phyloP scores from a whole-genome alignment of 257 asterid species.

The Verbena officinalis region DNA sequence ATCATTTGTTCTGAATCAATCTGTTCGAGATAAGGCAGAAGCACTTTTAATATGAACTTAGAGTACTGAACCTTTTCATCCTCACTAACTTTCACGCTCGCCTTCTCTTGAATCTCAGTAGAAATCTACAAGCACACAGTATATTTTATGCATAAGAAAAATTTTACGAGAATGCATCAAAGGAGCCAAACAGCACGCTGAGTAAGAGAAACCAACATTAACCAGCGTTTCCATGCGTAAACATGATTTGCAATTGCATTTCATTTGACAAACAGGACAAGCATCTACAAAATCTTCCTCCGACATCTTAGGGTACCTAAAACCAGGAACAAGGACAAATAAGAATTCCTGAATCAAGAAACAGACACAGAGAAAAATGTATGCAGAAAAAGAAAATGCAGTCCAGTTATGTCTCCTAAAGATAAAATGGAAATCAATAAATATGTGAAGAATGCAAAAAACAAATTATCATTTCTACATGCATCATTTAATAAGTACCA shows the following conservation, averaged over 20 bases:
- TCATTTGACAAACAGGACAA: slow-evolving; percentile 72
- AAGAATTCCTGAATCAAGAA: too few relatives aligned
- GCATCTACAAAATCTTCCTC: slow-evolving; percentile 56
- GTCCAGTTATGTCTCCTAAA: too few relatives aligned
- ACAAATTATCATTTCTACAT: neutral
- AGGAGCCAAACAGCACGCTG: slow-evolving; percentile 6
- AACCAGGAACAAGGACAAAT: too few relatives aligned
- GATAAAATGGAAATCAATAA: too few relatives aligned
- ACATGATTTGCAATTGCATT: slow-evolving; percentile 79
- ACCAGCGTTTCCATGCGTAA: slow-evolving; percentile 51
- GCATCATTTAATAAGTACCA: neutral
- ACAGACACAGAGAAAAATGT: too few relatives aligned
- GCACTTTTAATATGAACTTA: slow-evolving; percentile 39
- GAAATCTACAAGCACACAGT: slow-evolving; percentile 19
- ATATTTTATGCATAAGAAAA: slow-evolving; percentile 26
- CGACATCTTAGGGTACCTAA: slow-evolving; percentile 68
- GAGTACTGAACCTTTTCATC: slow-evolving; percentile 47
- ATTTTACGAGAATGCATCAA: neutral
- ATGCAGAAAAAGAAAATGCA: too few relatives aligned
- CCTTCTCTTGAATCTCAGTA: slow-evolving; percentile 24
- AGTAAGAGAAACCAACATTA: slow-evolving; percentile 42
- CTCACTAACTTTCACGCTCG: slow-evolving; percentile 10
- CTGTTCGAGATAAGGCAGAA: slow-evolving; percentile 57
- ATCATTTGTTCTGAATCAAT: slow-evolving; percentile 48
- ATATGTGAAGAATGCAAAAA: neutral